Base-by-base conservation (phyloP, 495 filamentous ascomycete species). In the Entonaema liquescens region DNA sequence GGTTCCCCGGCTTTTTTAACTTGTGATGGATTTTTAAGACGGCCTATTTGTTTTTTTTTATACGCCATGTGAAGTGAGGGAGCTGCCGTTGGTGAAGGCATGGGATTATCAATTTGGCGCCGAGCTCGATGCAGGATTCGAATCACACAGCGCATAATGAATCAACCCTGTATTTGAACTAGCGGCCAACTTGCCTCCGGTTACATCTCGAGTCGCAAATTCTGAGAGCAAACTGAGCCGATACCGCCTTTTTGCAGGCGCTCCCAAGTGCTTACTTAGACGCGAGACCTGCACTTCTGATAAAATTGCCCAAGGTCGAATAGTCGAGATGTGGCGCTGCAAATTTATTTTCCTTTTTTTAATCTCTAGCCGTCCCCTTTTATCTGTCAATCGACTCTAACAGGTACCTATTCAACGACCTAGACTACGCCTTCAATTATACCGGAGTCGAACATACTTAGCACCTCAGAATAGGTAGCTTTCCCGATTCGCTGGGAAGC, bases 261-360 rank as follows among this genome's bases (percentile, higher is more conserved):
- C 29, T 35, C 33, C 29, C 15, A 38, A 1, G 3, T 28, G 13
- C 47, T 31, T 17, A 33, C 35, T 15, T 65, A 29, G 21, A 31
- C 49, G 23, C 61, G 21, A 25, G 61, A 54, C 33, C 44, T 63
- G n/a, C 40, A 33, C 36, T 55, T 33, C 12, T 8, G 53, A 84
- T 66, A 1, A 83, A 44, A 55, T 83, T 83, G 0, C 74, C 77
- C 0, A 67, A 71, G 42, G 19, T 11, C 42, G 17, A 47, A 47
- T 23, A 11, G 17, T 47, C 42, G 42, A 47, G 7, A 47, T 47
- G 19, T 47, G 42, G 42, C 42, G 42, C 42, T 47, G 9, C 17
- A 47, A 47, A 0, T 8, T 47, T 17, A 6, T 47, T 47, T 33
- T 33, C 31, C 11, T 33, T 33, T 33, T 33, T 33, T 33, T 33